Evolutionary conservation across 768 basidiomycete genomes (phyloP).

Genomic region (Rhodosporidiobolus sp.): DNA sequence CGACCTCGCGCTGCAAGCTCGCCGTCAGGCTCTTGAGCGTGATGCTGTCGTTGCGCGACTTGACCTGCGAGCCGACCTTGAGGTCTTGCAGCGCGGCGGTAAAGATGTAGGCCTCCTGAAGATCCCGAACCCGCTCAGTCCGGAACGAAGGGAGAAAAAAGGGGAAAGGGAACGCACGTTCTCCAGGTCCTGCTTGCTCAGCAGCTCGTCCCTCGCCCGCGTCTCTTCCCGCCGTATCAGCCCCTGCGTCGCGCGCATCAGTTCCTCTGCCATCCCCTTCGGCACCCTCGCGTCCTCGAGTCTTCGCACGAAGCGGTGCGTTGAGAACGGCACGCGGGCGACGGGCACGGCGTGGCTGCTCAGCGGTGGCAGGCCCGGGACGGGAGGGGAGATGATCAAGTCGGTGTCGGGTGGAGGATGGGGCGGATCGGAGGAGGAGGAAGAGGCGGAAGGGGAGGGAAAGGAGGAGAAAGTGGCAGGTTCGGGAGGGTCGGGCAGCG

Average conservation of each 20-base stretch:
- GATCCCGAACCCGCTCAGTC: neutral
- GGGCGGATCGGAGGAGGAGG: neutral
- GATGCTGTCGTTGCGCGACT: slow-evolving; percentile 76
- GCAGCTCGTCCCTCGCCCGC: slow-evolving; percentile 43
- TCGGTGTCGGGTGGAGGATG: neutral
- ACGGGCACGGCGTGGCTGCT: slow-evolving; percentile 22
- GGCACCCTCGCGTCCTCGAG: slow-evolving; percentile 47
- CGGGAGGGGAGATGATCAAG: slow-evolving; percentile 15
- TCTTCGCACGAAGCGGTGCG: slow-evolving; percentile 50
- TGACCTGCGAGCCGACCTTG: slow-evolving; percentile 76
- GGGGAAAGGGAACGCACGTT: slow-evolving; percentile 46
- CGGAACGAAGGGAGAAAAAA: neutral
- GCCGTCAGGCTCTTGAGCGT: slow-evolving; percentile 71
- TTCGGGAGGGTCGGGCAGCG: neutral
- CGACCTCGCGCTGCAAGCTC: slow-evolving; percentile 81
- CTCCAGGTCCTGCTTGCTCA: slow-evolving; percentile 52
- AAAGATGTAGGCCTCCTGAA: slow-evolving; percentile 90
- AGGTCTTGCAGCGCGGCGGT: slow-evolving; percentile 88
- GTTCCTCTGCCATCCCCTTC: slow-evolving; percentile 40
- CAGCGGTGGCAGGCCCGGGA: slow-evolving; percentile 23
- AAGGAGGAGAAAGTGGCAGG: slow-evolving; percentile 8
- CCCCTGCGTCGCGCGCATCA: slow-evolving; percentile 49
- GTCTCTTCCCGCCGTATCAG: slow-evolving; percentile 47
- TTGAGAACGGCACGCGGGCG: slow-evolving; percentile 49
- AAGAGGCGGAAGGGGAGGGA: neutral